Evolutionary conservation across 129 eudicot species (phyloP), one percentile per base, ranked within the genome.

Genomic region (Lactuca sativa): DNA sequence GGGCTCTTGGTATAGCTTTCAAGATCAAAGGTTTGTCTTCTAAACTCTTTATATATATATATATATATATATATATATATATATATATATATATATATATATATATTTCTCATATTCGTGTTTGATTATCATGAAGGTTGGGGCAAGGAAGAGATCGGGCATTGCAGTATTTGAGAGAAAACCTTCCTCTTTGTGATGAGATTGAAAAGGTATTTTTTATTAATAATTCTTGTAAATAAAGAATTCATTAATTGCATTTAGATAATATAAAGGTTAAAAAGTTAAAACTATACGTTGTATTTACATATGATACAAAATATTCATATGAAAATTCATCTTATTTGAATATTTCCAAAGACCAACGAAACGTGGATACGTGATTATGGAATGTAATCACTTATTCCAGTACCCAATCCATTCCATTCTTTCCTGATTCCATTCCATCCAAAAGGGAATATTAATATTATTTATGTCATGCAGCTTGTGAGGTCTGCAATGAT

Each of bases 111-210:
- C 5, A 34, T 33, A 18, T 69, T 31, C 51, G 32, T 36, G 3
- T 65, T 51, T 14, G 18, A 47, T 41, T 41, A 58, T 66, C 34
- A 60, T 78, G 33, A 62, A 93, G 99, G 81, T 82, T 93, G 90
- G 99, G 99, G 63, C 99, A 93, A 74, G 99, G 99, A 80, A 83
- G 99, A 82, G 99, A 93, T 47, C 84, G 82, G 47, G 83, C 99
- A 33, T 67, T 93, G 80, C 99, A 90, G 70, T 86, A 77, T 79
- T 70, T 93, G 75, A 80, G 82, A 81, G 99, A 93, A 78, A 90
- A 90, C 77, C 93, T 86, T 54, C 84, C 59, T 56, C 78, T 93
- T 48, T 83, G 82, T 38, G 85, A 80, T 74, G 99, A 93, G 68
- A 93, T 93, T 12, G 99, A 93, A 79, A 90, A 90, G 98, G 97